Evolutionary conservation across 2,329 filamentous ascomycete species (phyloP).

Genomic region (Aspergillus pseudotamarii): DNA sequence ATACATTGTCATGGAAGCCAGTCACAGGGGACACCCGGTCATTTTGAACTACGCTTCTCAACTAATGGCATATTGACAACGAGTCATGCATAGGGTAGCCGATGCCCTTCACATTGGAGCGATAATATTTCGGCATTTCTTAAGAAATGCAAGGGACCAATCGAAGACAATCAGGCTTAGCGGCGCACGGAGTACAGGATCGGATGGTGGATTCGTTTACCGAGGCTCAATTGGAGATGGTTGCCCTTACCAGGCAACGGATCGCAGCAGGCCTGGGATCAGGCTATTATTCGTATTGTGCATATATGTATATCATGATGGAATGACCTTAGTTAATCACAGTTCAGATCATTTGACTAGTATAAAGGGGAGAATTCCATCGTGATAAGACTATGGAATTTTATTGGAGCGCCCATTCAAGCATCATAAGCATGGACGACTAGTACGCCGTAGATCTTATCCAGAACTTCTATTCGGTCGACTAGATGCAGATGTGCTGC

Average conservation of each 20-base stretch:
- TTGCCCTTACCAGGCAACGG: not conserved
- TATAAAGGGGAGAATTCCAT: slow-evolving; percentile 10
- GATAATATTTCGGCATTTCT: not conserved
- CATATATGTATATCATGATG: not conserved
- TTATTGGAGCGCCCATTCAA: slow-evolving; percentile 11
- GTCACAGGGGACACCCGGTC: not conserved
- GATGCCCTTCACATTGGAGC: not conserved
- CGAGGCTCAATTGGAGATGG: not conserved
- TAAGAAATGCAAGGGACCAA: not conserved
- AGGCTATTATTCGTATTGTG: not conserved
- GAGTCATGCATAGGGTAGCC: not conserved
- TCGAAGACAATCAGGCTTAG: not conserved
- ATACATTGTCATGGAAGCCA: not conserved
- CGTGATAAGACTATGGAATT: slow-evolving; percentile 12
- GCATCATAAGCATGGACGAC: not conserved
- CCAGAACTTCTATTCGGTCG: not conserved
- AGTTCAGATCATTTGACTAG: not conserved
- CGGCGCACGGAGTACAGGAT: not conserved
- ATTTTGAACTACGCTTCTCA: not conserved
- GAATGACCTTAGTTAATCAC: not conserved
- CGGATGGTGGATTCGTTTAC: not conserved
- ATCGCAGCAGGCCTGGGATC: not conserved
- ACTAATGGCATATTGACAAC: not conserved
- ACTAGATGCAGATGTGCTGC: not conserved
- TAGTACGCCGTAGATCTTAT: not conserved